phyloP scores from a whole-genome alignment of 768 basidiomycete genomes.

The Pilatotrama ljubarskyi region DNA sequence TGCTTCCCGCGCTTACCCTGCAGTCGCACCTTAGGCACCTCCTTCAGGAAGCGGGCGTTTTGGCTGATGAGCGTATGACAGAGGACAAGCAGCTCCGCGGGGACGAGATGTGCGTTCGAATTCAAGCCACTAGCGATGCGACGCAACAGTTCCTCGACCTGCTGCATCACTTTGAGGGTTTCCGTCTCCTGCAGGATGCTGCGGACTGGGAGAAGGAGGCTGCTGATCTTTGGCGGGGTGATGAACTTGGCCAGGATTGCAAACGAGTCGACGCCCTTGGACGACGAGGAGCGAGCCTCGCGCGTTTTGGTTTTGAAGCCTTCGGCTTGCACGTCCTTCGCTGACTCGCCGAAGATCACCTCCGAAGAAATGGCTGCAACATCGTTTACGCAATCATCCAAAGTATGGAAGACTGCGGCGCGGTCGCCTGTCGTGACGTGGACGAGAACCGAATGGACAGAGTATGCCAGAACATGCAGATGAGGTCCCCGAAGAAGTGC shows the following conservation, averaged over 20 bases:
- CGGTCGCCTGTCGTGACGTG: slow-evolving; percentile 70
- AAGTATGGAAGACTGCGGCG: slow-evolving; percentile 51
- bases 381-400: slow-evolving; percentile 80
- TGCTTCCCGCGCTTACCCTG: slow-evolving; percentile 35
- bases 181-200: slow-evolving; percentile 86
- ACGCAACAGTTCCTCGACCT: slow-evolving; percentile 86
- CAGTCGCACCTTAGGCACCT: slow-evolving; percentile 38
- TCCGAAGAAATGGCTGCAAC: slow-evolving; percentile 81
- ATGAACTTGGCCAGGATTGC: slow-evolving; percentile 76
- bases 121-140: slow-evolving; percentile 85
- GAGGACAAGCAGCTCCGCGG: slow-evolving; percentile 71
- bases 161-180: slow-evolving; percentile 73
- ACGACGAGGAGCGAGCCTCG: slow-evolving; percentile 81
- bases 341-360: slow-evolving; percentile 93
- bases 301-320: slow-evolving; percentile 95
- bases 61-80: slow-evolving; percentile 91
- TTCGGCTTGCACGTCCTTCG: slow-evolving; percentile 82
- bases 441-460: slow-evolving; percentile 78
- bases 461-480: slow-evolving; percentile 87
- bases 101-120: slow-evolving; percentile 68
- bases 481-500: slow-evolving; percentile 92
- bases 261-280: slow-evolving; percentile 87
- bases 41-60: slow-evolving; percentile 83
- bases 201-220: slow-evolving; percentile 74
- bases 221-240: slow-evolving; percentile 74